phyloP scores from a whole-genome alignment of 2,329 filamentous ascomycete species.

The Pyrenophora graminea region DNA sequence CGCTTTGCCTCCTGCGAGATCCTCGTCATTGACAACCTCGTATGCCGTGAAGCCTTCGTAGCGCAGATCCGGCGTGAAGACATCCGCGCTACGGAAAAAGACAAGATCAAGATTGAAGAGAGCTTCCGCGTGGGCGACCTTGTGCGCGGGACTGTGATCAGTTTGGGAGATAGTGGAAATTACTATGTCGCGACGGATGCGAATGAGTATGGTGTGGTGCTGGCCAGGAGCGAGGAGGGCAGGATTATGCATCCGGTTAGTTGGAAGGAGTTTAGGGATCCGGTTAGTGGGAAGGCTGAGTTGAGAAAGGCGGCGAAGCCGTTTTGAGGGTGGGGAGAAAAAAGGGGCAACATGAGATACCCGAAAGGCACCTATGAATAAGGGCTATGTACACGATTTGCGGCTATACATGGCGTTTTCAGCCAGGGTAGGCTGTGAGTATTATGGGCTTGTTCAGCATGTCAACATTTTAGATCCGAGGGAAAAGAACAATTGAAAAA shows the following conservation, averaged over 20 bases:
- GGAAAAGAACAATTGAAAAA: too few relatives aligned
- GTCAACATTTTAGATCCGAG: too few relatives aligned
- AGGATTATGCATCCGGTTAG: constrained; percentile 91
- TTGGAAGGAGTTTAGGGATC: constrained; percentile 94
- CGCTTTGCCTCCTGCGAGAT: constrained; percentile 86
- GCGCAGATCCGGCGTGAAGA: constrained; percentile 87
- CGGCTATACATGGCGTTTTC: too few relatives aligned
- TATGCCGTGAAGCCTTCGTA: constrained; percentile 79
- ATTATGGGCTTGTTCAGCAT: too few relatives aligned
- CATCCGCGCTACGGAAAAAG: constrained; percentile 92
- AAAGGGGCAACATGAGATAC: neutral
- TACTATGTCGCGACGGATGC: constrained; percentile 93
- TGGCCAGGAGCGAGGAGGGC: constrained; percentile 85
- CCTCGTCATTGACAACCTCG: constrained; percentile 70
- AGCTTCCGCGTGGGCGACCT: constrained; percentile 92
- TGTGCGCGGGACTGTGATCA: constrained; percentile 85
- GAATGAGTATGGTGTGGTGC: constrained; percentile 91
- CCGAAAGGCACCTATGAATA: too few relatives aligned
- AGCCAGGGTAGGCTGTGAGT: too few relatives aligned
- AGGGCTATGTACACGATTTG: neutral
- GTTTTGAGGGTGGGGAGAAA: constrained; percentile 48
- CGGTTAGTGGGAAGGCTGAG: constrained; percentile 75
- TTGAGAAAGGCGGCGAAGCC: constrained; percentile 92
- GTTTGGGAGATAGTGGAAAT: constrained; percentile 87
- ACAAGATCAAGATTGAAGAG: constrained; percentile 87